These are phyloP conservation scores for Schrenkiella parvula DNA, from an alignment of 345 rosid species.

Conservation along the genomic window DNA sequence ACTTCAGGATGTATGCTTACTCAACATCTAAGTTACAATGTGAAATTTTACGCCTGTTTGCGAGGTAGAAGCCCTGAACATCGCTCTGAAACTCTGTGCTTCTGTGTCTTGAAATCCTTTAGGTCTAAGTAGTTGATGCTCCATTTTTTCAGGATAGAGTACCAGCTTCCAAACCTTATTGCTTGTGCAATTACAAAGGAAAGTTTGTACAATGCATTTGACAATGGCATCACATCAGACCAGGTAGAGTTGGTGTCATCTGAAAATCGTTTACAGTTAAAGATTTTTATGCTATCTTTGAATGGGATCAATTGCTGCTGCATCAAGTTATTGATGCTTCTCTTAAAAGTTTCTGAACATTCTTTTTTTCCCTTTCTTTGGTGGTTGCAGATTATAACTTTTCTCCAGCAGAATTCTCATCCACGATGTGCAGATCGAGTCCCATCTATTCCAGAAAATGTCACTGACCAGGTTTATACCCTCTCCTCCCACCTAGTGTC, in stretches of 20 bases:
- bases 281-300: neutral
- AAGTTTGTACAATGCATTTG: constrained; percentile 82
- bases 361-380: constrained; percentile 2
- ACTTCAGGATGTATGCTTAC: constrained; percentile 90
- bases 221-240: constrained; percentile 85
- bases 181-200: constrained; percentile 90
- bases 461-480: constrained; percentile 74
- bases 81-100: neutral
- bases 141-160: constrained; percentile 66
- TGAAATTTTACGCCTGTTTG: constrained; percentile 87
- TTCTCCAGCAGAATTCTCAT: constrained; percentile 93
- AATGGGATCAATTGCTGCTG: neutral
- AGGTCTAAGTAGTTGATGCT: constrained; percentile 6
- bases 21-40: constrained; percentile 89
- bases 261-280: neutral
- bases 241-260: constrained; percentile 48
- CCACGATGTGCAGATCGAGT: constrained; percentile 73
- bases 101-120: neutral
- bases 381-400: constrained; percentile 58
- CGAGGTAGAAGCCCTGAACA: constrained; percentile 51
- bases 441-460: constrained; percentile 92
- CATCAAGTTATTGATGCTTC: neutral
- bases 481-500: constrained; percentile 10
- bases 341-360: neutral
- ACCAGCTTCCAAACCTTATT: constrained; percentile 93